phyloP scores from a whole-genome alignment of 2,329 filamentous ascomycete genomes.

The Incumbomyces lentus region DNA sequence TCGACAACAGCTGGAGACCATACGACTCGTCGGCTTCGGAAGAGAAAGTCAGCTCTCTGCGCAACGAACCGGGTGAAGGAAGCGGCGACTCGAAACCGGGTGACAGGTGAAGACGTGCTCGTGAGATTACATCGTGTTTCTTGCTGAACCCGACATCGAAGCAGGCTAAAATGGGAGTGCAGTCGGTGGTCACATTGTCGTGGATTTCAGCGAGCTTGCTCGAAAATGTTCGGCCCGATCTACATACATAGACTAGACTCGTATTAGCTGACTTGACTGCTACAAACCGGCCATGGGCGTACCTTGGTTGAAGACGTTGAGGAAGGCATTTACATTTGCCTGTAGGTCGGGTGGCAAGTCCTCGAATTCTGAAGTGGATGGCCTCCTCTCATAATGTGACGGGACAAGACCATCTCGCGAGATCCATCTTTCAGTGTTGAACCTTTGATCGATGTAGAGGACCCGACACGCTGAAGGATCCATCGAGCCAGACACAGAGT shows the following conservation, averaged over 20 bases:
- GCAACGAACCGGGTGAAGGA: constrained; percentile 21
- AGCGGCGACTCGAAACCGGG: constrained; percentile 24
- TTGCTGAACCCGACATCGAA: constrained; percentile 41
- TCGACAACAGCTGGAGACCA: constrained; percentile 38
- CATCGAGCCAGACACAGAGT: constrained; percentile 21
- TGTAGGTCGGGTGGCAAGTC: constrained; percentile 36
- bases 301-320: constrained; percentile 46
- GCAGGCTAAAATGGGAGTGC: constrained; percentile 46
- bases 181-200: constrained; percentile 30
- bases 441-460: constrained; percentile 38
- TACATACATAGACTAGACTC: constrained; percentile 42
- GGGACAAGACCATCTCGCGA: constrained; percentile 22
- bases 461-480: constrained; percentile 34
- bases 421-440: constrained; percentile 36
- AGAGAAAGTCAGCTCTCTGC: constrained; percentile 32
- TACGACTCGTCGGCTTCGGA: constrained; percentile 38
- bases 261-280: too few relatives aligned
- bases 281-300: constrained; percentile 8
- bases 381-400: constrained; percentile 7
- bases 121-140: constrained; percentile 25
- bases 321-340: constrained; percentile 39
- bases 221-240: constrained; percentile 42
- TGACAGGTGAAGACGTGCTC: constrained; percentile 15
- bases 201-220: constrained; percentile 42
- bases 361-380: constrained; percentile 23